Conservation (phyloP, 1,284 basidiomycete species). For the Puccinia hordei region DNA sequence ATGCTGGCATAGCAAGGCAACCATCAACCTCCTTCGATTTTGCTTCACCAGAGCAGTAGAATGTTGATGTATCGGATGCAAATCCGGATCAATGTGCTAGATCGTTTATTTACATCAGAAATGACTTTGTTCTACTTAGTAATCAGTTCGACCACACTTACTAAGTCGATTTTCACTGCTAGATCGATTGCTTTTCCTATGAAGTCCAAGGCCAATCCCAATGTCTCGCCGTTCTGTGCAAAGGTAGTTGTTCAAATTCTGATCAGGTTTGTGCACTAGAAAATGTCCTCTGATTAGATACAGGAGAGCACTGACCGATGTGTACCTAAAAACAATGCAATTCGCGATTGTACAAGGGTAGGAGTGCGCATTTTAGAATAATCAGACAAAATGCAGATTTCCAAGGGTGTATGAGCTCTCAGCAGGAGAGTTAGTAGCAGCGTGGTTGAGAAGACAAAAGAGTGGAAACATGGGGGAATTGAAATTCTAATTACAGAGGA, state of each 20-base stretch:
- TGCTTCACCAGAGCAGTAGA: constrained; percentile 32
- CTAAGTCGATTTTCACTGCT: constrained; percentile 24
- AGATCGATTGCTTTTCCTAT: constrained; percentile 35
- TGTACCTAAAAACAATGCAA: not conserved
- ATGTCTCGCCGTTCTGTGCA: constrained; percentile 36
- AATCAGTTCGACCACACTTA: not conserved
- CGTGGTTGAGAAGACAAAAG: not conserved
- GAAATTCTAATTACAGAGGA: constrained; percentile 27
- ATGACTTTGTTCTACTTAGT: not conserved
- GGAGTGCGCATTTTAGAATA: not conserved
- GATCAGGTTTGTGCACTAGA: not conserved
- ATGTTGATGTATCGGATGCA: constrained; percentile 23
- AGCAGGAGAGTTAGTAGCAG: not conserved
- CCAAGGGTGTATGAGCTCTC: not conserved
- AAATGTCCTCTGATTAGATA: not conserved
- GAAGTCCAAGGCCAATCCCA: constrained; percentile 35
- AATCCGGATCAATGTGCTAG: constrained; percentile 44
- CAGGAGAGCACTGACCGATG: not conserved
- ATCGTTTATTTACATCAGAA: not conserved
- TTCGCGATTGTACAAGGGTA: not conserved
- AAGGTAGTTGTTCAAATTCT: not conserved
- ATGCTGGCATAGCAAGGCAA: constrained; percentile 36
- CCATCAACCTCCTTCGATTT: constrained; percentile 43
- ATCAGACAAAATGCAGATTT: not conserved
- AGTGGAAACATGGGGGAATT: no score